Evolutionary conservation across 129 eudicot species (phyloP).

Genomic region (Helianthus tuberosus): DNA sequence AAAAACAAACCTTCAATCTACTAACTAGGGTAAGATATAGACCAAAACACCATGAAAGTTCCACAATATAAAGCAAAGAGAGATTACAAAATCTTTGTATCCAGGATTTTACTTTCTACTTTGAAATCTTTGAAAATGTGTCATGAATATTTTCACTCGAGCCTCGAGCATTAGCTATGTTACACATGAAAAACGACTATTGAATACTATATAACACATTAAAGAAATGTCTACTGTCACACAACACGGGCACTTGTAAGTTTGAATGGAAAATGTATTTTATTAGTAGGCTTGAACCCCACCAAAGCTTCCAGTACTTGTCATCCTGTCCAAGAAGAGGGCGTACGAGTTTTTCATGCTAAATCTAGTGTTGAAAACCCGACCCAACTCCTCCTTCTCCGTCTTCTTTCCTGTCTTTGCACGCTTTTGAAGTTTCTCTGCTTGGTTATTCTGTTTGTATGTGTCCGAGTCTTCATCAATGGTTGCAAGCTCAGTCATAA

Average conservation of each 20-base stretch:
- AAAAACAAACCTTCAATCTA: not conserved
- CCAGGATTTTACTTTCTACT: not conserved
- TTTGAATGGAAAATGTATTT: not conserved
- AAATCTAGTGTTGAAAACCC: constrained; percentile 44
- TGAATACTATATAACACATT: too few species aligned
- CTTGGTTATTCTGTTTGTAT: constrained; percentile 20
- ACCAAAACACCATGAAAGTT: not conserved
- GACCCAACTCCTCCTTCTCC: constrained; percentile 35
- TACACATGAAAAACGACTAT: too few species aligned
- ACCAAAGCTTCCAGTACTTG: constrained; percentile 55
- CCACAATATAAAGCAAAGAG: not conserved
- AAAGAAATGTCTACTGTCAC: too few species aligned
- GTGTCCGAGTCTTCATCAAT: constrained; percentile 48
- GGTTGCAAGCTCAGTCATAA: constrained; percentile 49
- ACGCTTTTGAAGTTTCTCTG: constrained; percentile 15
- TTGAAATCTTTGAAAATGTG: not conserved
- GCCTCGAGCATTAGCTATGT: not conserved
- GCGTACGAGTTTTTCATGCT: constrained; percentile 60
- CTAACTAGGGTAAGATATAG: not conserved
- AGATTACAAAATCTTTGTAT: too few species aligned
- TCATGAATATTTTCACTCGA: not conserved
- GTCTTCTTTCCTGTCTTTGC: constrained; percentile 39
- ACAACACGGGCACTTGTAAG: too few species aligned
- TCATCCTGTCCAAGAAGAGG: constrained; percentile 56
- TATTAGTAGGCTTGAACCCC: constrained; percentile 38